A percentile compares a stretch with the other conserved stretches of the same genome.
Conservation (phyloP, 208 protist genomes). For the Borovskyia barvae region DNA sequence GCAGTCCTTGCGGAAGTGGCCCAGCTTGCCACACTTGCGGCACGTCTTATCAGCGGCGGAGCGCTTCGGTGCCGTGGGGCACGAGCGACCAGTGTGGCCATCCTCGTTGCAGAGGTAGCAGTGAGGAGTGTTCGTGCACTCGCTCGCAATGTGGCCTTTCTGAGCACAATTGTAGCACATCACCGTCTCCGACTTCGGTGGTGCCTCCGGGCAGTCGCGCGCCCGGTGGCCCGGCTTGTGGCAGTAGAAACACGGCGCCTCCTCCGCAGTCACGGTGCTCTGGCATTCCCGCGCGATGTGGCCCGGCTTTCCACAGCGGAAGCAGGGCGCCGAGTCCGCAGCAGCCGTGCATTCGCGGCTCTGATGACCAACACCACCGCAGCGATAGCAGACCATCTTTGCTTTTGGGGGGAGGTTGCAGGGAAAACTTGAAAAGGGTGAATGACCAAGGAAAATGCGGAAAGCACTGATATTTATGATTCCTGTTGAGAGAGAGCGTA, state of each 20-base stretch:
- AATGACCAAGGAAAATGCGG: background rate
- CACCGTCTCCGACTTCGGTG: constrained; percentile 66
- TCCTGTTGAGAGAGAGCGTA: no score
- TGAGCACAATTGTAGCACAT: constrained; percentile 79
- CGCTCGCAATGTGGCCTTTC: constrained; percentile 77
- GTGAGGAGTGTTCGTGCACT: constrained; percentile 66
- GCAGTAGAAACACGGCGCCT: constrained; percentile 89
- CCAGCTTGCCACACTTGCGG: constrained; percentile 77
- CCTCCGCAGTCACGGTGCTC: constrained; percentile 47
- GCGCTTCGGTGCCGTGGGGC: constrained; percentile 43
- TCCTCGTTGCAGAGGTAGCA: constrained; percentile 84
- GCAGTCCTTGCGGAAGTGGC: constrained; percentile 74
- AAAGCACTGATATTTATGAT: background rate
- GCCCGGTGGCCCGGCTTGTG: constrained; percentile 82
- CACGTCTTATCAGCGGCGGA: constrained; percentile 45
- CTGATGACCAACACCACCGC: constrained; percentile 75
- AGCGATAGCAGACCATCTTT: constrained; percentile 88
- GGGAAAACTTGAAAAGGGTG: background rate
- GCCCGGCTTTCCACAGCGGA: constrained; percentile 75
- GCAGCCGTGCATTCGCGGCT: constrained; percentile 72
- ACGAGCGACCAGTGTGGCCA: constrained; percentile 81
- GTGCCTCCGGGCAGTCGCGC: constrained; percentile 79
- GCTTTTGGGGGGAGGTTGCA: background rate
- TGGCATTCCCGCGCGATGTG: constrained; percentile 81
- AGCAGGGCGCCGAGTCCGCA: constrained; percentile 56